phyloP scores from a whole-genome alignment of 139 green algal genomes.

The Coelastrella sp. region DNA sequence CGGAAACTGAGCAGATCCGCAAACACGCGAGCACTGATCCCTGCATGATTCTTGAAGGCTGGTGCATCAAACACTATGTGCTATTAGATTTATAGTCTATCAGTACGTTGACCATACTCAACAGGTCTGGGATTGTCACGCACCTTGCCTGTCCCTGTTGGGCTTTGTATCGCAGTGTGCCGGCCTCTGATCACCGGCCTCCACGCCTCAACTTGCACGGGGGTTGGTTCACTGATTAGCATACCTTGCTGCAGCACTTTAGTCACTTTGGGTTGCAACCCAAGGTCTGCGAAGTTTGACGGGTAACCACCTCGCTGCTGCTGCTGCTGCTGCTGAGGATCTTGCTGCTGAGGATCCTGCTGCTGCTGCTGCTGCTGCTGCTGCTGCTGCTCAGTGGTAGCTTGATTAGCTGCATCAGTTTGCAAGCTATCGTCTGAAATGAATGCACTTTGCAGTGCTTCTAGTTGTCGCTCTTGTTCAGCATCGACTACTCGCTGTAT shows the following conservation, averaged over 20 bases:
- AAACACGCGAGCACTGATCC: no score
- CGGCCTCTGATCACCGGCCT: constrained; percentile 68
- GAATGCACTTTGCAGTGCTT: no score
- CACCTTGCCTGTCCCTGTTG: constrained; percentile 95
- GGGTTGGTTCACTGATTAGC: constrained; percentile 68
- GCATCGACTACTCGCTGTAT: no score
- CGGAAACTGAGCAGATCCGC: no score
- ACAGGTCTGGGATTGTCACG: not conserved
- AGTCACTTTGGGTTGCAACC: not conserved
- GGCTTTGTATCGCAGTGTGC: constrained; percentile 86
- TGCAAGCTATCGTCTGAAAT: not conserved
- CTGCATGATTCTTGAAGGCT: no score
- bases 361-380: not conserved
- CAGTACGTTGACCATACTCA: not conserved
- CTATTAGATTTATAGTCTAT: no score
- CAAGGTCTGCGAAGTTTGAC: not conserved
- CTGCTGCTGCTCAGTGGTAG: not conserved
- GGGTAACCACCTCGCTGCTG: not conserved
- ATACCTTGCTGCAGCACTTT: not conserved
- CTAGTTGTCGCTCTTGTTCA: no score
- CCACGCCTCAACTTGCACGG: constrained; percentile 80
- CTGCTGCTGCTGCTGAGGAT: not conserved
- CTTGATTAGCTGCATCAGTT: not conserved
- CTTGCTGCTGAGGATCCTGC: not conserved
- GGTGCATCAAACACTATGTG: no score